Percentiles rank a stretch among this genome's conserved stretches.
Conservation (phyloP, 2,329 filamentous ascomycete species). For the Alternaria dauci region DNA sequence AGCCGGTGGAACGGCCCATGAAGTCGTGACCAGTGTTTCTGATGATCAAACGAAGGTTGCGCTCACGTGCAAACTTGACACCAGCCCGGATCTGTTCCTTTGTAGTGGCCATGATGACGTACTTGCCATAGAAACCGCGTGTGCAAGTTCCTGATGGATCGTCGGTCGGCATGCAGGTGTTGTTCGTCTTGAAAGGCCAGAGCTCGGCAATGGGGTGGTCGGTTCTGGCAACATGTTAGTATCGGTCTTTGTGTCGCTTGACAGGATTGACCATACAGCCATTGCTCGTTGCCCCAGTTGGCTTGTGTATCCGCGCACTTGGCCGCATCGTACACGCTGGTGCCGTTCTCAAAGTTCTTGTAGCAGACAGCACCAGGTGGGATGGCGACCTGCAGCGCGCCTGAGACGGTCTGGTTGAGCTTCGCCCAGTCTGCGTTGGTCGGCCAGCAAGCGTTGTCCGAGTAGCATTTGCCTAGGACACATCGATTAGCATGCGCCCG, state of each 20-base stretch:
- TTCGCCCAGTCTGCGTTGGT: conserved; percentile 34
- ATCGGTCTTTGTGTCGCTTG: not conserved
- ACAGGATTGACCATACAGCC: conserved; percentile 32
- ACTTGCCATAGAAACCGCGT: conserved; percentile 43
- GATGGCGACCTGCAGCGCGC: conserved; percentile 37
- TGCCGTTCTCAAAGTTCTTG: conserved; percentile 31
- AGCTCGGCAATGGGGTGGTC: conserved; percentile 44
- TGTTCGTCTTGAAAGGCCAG: conserved; percentile 47
- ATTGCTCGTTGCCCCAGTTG: conserved; percentile 43
- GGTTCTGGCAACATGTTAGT: conserved; percentile 28
- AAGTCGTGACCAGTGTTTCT: conserved; percentile 50
- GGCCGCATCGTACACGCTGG: conserved; percentile 33
- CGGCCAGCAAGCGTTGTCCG: conserved; percentile 47
- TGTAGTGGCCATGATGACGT: conserved; percentile 46
- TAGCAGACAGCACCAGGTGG: conserved; percentile 46
- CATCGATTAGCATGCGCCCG: not conserved
- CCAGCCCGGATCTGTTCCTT: conserved; percentile 46
- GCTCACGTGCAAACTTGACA: conserved; percentile 44
- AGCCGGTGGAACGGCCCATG: conserved; percentile 48
- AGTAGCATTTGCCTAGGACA: conserved; percentile 42
- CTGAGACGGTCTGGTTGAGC: conserved; percentile 43
- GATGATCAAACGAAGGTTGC: conserved; percentile 45
- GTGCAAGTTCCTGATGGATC: conserved; percentile 40
- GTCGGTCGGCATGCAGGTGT: conserved; percentile 42
- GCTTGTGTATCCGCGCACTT: conserved; percentile 39